These are phyloP conservation scores for Penicillium hesseltinei DNA, from an alignment of 2,329 filamentous ascomycete species.

Conservation along the genomic window DNA sequence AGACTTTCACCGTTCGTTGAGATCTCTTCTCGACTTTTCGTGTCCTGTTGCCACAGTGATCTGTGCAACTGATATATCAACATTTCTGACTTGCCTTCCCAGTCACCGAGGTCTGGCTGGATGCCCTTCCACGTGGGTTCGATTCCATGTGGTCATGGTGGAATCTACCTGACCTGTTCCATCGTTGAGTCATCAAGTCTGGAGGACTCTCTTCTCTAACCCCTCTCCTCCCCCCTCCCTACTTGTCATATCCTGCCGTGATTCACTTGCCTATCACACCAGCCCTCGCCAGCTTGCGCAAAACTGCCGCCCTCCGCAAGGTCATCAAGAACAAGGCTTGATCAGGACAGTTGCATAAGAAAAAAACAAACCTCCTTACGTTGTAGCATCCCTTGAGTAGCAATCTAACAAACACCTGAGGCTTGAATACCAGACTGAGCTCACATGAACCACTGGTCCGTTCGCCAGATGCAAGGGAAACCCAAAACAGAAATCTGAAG, in stretches of 20 bases:
- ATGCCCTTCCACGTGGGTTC: slow-evolving; percentile 3
- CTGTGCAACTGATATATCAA: slow-evolving; percentile 4
- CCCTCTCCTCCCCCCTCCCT: not conserved
- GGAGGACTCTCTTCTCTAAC: not conserved
- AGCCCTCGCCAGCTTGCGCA: not conserved
- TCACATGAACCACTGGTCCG: slow-evolving; percentile 24
- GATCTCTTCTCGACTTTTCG: not conserved
- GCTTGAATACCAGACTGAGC: not conserved
- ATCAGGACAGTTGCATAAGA: slow-evolving; percentile 8
- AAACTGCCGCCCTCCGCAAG: slow-evolving; percentile 1
- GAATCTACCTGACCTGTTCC: not conserved
- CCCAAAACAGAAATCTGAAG: not conserved
- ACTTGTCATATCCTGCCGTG: not conserved
- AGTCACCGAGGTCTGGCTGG: not conserved
- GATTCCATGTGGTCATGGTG: not conserved
- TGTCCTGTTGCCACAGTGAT: not conserved
- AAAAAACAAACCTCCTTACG: slow-evolving; percentile 17
- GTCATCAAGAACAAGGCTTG: not conserved
- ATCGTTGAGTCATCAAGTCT: not conserved
- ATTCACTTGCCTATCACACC: not conserved
- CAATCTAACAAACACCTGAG: not conserved
- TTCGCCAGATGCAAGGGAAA: slow-evolving; percentile 22
- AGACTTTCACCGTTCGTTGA: not conserved
- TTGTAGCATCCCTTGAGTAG: slow-evolving; percentile 15
- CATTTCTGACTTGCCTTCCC: not conserved